Percentiles rank a stretch among this genome's conserved stretches.
phyloP scores from a whole-genome alignment of 148 eudicot species.

The Cornus florida region DNA sequence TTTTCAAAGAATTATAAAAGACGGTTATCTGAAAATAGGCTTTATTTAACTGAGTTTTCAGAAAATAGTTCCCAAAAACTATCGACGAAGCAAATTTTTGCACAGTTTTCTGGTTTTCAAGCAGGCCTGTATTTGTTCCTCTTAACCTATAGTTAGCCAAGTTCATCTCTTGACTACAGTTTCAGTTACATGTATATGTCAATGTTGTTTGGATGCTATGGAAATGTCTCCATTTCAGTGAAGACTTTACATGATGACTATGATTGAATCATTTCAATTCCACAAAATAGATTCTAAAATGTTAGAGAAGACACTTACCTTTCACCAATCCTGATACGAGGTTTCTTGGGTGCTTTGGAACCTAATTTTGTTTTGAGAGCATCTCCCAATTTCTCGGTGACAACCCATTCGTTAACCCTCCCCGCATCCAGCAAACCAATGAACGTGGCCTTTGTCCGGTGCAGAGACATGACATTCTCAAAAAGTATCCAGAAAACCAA shows the following conservation, averaged over 20 bases:
- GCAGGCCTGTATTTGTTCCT: too few species aligned
- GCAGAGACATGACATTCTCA: slow-evolving; percentile 89
- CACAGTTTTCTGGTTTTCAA: too few species aligned
- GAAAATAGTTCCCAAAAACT: too few species aligned
- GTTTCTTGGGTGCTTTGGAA: slow-evolving; percentile 36
- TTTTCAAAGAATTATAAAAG: too few species aligned
- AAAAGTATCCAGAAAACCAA: slow-evolving; percentile 75
- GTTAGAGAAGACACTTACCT: slow-evolving; percentile 54
- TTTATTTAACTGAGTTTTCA: too few species aligned
- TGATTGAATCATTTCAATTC: too few species aligned
- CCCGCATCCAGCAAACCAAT: slow-evolving; percentile 74
- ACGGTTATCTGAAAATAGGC: too few species aligned
- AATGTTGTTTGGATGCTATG: too few species aligned
- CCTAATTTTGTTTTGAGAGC: slow-evolving; percentile 42
- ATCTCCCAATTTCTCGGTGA: slow-evolving; percentile 82
- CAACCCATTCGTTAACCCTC: slow-evolving; percentile 85
- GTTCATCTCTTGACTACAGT: neutral
- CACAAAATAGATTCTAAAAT: neutral
- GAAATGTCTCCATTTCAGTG: too few species aligned
- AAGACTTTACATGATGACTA: too few species aligned
- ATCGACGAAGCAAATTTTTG: too few species aligned
- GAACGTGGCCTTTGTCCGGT: slow-evolving; percentile 77
- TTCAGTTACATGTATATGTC: neutral
- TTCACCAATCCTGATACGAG: slow-evolving; percentile 40
- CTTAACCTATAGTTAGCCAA: too few species aligned